A percentile compares a stretch with the other conserved stretches of the same genome.
phyloP scores from a whole-genome alignment of 306 rosid genomes.

The Arachis stenosperma region DNA sequence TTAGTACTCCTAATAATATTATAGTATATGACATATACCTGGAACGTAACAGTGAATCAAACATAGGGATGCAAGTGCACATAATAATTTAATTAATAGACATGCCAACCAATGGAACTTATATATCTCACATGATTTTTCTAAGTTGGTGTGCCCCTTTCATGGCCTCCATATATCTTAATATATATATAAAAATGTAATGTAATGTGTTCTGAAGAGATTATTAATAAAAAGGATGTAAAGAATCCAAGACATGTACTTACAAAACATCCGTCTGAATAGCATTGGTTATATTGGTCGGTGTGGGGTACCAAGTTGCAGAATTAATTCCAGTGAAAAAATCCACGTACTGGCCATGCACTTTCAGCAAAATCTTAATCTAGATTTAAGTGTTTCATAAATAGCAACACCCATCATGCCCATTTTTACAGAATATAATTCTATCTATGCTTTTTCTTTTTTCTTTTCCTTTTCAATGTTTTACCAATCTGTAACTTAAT shows the following conservation, averaged over 20 bases:
- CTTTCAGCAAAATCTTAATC: constrained; percentile 41
- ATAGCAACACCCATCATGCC: constrained; percentile 1
- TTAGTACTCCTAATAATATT: background rate
- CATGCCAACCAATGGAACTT: constrained; percentile 52
- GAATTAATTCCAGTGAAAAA: constrained; percentile 19
- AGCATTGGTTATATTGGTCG: constrained; percentile 79
- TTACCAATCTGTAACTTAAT: too few species aligned
- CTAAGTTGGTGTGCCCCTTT: constrained; percentile 45
- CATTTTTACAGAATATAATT: background rate
- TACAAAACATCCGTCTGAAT: constrained; percentile 63
- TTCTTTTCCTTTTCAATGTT: too few species aligned
- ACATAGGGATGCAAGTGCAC: constrained; percentile 28
- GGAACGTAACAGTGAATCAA: constrained; percentile 24
- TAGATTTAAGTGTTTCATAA: constrained; percentile 6
- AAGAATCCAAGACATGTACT: constrained; percentile 41
- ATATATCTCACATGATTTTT: constrained; percentile 53
- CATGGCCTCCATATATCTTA: too few species aligned
- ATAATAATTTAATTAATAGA: constrained; percentile 28
- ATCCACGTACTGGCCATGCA: constrained; percentile 59
- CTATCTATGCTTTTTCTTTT: too few species aligned
- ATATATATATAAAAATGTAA: too few species aligned
- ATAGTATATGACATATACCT: constrained; percentile 9
- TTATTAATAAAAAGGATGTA: constrained; percentile 35
- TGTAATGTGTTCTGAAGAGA: constrained; percentile 25
- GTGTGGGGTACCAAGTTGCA: constrained; percentile 49